Conservation (phyloP, 495 filamentous ascomycete species). For the Penicillium flavigenum region DNA sequence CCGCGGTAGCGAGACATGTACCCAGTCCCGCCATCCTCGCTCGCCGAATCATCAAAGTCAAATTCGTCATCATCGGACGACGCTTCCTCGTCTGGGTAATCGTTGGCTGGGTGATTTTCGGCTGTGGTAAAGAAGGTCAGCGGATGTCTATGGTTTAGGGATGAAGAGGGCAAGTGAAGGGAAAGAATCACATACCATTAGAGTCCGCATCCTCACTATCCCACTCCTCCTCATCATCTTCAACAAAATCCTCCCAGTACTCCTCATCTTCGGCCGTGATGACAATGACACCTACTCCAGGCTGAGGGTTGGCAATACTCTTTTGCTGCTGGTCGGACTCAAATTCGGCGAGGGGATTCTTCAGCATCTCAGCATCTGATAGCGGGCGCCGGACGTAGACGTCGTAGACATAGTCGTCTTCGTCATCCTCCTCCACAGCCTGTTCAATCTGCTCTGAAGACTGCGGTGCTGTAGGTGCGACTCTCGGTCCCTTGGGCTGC, state of each 20-base stretch:
- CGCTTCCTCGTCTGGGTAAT: slow-evolving; percentile 67
- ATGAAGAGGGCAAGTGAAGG: not conserved
- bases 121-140: slow-evolving; percentile 37
- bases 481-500: slow-evolving; percentile 34
- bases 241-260: slow-evolving; percentile 56
- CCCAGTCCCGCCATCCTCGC: slow-evolving; percentile 38
- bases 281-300: slow-evolving; percentile 56
- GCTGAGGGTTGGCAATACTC: slow-evolving; percentile 32
- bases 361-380: slow-evolving; percentile 29
- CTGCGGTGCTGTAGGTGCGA: slow-evolving; percentile 11
- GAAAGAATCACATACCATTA: slow-evolving; percentile 46
- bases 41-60: slow-evolving; percentile 50
- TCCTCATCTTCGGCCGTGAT: slow-evolving; percentile 59
- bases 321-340: slow-evolving; percentile 35
- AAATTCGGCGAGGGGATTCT: slow-evolving; percentile 34
- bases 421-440: slow-evolving; percentile 36
- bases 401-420: slow-evolving; percentile 63
- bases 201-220: slow-evolving; percentile 63
- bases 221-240: slow-evolving; percentile 56
- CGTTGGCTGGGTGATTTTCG: slow-evolving; percentile 64
- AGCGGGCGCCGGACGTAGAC: slow-evolving; percentile 55
- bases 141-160: not conserved
- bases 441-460: slow-evolving; percentile 8
- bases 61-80: slow-evolving; percentile 55
- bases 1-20: slow-evolving; percentile 26